Evolutionary conservation across 768 basidiomycete genomes (phyloP), one percentile per base, ranked within the genome.

Genomic region (Nidula microcarpa): DNA sequence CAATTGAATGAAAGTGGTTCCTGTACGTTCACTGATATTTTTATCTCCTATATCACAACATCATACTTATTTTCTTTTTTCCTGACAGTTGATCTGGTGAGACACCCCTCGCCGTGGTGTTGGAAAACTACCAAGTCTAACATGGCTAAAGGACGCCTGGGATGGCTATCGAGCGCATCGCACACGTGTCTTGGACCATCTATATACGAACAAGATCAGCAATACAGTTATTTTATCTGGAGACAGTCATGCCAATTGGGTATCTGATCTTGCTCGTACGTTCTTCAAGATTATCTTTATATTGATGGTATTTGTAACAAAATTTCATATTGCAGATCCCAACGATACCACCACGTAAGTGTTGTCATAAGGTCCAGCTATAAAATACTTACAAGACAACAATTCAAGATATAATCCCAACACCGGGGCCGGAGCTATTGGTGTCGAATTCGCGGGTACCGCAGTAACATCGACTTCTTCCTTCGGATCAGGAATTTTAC

Each of bases 231-330:
- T 84, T 50, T 68, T 84, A n/a, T 72, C 82, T n/a, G 81, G 83
- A 10, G 83, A 85, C 59, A 79, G 79, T 50, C 82, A 85, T 58
- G 79, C 80, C 4, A 82, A 81, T 61, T 83, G 82, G 82, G 81
- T 78, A 11, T 81, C 77, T 43, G 81, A 84, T 58, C 70, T 81
- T 13, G 75, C 78, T 36, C 76, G 79, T 79, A 56, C 58, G 78
- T 70, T 23, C 39, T 18, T 44, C n/a, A 33, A 33, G 23, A 23
- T 23, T 23, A 23, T 23, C 23, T 23, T 53, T 16, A 17, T 11
- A 41, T 23, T 14, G 33, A 5, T 30, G 17, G 18, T 6, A 18
- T 37, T 33, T 10, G 23, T 49, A 33, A n/a, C n/a, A 33, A 4
- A 30, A 32, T 30, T 35, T 32, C 7, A 17, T n/a, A 17, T 43